phyloP scores from a whole-genome alignment of 306 rosid genomes.

The Sicyos baderoa region DNA sequence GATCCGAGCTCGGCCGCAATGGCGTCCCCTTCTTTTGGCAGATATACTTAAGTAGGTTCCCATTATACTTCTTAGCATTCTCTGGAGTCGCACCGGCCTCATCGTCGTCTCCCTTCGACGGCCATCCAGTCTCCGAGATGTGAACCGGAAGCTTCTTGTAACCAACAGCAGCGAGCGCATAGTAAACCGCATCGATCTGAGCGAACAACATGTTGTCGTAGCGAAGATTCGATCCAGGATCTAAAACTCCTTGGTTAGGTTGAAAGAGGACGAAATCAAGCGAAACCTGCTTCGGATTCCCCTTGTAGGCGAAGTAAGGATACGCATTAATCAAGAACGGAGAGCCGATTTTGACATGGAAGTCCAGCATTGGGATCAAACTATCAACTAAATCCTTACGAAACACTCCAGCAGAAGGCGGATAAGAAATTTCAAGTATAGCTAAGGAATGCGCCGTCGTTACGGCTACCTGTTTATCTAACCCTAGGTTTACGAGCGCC shows the following conservation, averaged over 20 bases:
- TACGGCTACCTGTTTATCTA: constrained; percentile 59
- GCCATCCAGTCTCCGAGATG: constrained; percentile 97
- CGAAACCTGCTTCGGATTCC: constrained; percentile 56
- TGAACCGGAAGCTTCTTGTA: constrained; percentile 67
- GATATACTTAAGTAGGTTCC: constrained; percentile 55
- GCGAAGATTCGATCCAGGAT: constrained; percentile 54
- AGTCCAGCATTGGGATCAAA: constrained; percentile 52
- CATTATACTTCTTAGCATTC: constrained; percentile 83
- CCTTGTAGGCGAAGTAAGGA: constrained; percentile 92
- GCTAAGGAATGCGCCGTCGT: constrained; percentile 80
- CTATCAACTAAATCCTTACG: constrained; percentile 51
- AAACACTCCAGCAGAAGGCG: constrained; percentile 78
- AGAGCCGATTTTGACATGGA: constrained; percentile 73
- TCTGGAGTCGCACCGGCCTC: constrained; percentile 75
- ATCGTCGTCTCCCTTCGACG: constrained; percentile 78
- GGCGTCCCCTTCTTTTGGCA: constrained; percentile 68
- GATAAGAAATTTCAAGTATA: constrained; percentile 62
- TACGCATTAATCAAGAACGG: constrained; percentile 88
- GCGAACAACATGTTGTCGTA: constrained; percentile 93
- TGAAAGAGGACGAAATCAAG: constrained; percentile 75
- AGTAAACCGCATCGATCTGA: constrained; percentile 86
- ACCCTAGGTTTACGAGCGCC: constrained; percentile 43
- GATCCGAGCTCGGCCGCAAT: constrained; percentile 52
- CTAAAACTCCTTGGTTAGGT: constrained; percentile 65
- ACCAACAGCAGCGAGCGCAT: constrained; percentile 47